A percentile compares a stretch with the other conserved stretches of the same genome.
phyloP scores from a whole-genome alignment of 2,329 filamentous ascomycete species.

The Dothidotthia symphoricarpi region DNA sequence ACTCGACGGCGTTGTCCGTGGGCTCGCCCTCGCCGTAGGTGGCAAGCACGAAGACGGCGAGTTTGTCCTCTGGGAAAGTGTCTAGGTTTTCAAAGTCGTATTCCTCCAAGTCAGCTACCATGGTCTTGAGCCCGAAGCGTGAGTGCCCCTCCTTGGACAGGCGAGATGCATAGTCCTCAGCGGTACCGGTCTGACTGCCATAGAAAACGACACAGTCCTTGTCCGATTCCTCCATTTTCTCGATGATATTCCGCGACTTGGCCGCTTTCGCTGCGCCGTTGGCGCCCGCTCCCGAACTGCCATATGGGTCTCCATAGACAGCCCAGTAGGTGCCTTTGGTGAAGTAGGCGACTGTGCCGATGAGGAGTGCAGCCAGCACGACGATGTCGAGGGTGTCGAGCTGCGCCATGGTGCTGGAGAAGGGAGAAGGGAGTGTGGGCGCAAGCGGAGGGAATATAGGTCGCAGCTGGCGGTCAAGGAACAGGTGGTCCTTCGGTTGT shows the following conservation, averaged over 20 bases:
- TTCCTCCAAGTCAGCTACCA: constrained; percentile 97
- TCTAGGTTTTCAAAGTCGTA: constrained; percentile 97
- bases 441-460: constrained; percentile 25
- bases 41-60: constrained; percentile 91
- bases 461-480: constrained; percentile 15
- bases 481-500: constrained; percentile 19
- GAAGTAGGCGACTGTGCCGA: constrained; percentile 92
- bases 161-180: constrained; percentile 95
- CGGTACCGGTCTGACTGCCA: constrained; percentile 95
- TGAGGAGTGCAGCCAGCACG: constrained; percentile 79
- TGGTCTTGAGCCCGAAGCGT: constrained; percentile 92
- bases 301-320: constrained; percentile 84
- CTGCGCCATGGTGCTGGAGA: constrained; percentile 71
- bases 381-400: constrained; percentile 93
- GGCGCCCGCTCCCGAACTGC: constrained; percentile 67
- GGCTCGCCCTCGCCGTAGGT: constrained; percentile 98
- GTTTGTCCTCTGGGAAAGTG: constrained; percentile 80
- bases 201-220: constrained; percentile 99
- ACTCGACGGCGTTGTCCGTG: constrained; percentile 97
- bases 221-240: constrained; percentile 91
- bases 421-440: constrained; percentile 10
- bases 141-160: constrained; percentile 97
- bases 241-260: constrained; percentile 86
- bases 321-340: constrained; percentile 96
- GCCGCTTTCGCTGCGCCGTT: constrained; percentile 68